Base-by-base conservation (phyloP, 2,329 filamentous ascomycete species). In the Metarhizium anisopliae region DNA sequence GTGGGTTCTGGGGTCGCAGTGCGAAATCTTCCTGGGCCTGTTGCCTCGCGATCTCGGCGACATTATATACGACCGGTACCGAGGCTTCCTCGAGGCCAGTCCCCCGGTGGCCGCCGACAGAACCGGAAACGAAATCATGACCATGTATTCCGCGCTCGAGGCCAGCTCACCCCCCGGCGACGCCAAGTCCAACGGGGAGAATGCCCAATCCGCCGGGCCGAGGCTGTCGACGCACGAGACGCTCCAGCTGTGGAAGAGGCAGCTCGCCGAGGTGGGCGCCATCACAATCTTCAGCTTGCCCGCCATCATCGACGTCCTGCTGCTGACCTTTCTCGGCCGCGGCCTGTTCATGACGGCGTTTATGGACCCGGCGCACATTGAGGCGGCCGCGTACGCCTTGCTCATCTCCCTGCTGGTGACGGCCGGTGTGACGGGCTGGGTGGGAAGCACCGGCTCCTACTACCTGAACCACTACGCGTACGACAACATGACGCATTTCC, bases 261-360 rank as follows among this genome's bases (percentile, higher is more conserved):
- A 61, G 14, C 59, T 66, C 68, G 78, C 62, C 60, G 77, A 61
- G 53, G 79, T 83, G 57, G 80, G 79, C 0, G 83, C 82, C 59
- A 68, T 85, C 29, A 79, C 79, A 58, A 80, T 85, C 36, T 85
- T 86, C 60, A 82, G 81, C 10, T 75, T 85, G 47, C 83, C 83
- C 0, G 83, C 82, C 29, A 72, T 85, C 52, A 73, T 85, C 45
- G 83, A 86, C 63, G 82, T 85, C 42, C 51, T 83, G 10, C 67
- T 85, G 7, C 69, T 85, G 20, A 82, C 80, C 1, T 78, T 81
- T 20, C 74, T 79, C 30, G 82, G 82, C 1, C 77, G 82, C 54
- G 83, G 83, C 8, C 67, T 86, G 25, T 86, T 85, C 62, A 74
- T 85, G 50, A 84, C 79, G 30, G 75, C 75, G 1, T 78, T 72